Evolutionary conservation across 805 yeast genomes (phyloP).

Genomic region (Pichia paraexigua): DNA sequence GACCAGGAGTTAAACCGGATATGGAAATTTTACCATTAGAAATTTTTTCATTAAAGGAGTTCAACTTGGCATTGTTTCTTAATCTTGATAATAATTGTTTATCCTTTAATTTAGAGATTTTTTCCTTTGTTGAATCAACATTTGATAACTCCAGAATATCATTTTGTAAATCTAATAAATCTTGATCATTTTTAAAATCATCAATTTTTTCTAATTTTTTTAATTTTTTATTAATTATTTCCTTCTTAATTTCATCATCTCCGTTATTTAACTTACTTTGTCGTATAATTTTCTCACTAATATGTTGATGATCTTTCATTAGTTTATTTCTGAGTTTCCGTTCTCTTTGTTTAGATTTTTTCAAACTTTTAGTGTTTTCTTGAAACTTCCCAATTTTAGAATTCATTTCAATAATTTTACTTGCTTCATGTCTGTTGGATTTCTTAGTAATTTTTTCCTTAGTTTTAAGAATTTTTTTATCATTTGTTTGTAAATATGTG

Average conservation of each 20-base stretch:
- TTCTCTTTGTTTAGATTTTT: slow-evolving; percentile 15
- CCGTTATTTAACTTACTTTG: slow-evolving; percentile 18
- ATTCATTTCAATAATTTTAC: slow-evolving; percentile 20
- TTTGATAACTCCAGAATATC: slow-evolving; percentile 39
- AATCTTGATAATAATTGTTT: slow-evolving; percentile 18
- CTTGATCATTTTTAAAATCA: slow-evolving; percentile 27
- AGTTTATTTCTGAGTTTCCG: slow-evolving; percentile 13
- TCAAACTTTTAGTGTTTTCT: slow-evolving; percentile 9
- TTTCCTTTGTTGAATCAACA: slow-evolving; percentile 30
- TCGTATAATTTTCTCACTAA: slow-evolving; percentile 15
- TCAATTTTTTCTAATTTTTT: slow-evolving; percentile 29
- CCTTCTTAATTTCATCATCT: slow-evolving; percentile 28
- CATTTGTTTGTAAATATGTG: slow-evolving; percentile 17
- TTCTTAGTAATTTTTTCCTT: slow-evolving; percentile 4
- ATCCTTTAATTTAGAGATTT: slow-evolving; percentile 8
- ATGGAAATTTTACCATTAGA: slow-evolving; percentile 36
- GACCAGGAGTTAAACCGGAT: slow-evolving; percentile 76
- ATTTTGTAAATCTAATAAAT: slow-evolving; percentile 34
- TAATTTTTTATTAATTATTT: slow-evolving; percentile 32
- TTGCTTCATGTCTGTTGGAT: slow-evolving; percentile 13
- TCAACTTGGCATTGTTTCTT: slow-evolving; percentile 25
- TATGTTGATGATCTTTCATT: slow-evolving; percentile 10
- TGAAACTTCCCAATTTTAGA: slow-evolving; percentile 14
- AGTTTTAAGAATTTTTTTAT: slow-evolving; percentile 1
- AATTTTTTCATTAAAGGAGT: slow-evolving; percentile 33